Evolutionary conservation across 768 basidiomycete species (phyloP).

Genomic region (Kwoniella mangroviensis): DNA sequence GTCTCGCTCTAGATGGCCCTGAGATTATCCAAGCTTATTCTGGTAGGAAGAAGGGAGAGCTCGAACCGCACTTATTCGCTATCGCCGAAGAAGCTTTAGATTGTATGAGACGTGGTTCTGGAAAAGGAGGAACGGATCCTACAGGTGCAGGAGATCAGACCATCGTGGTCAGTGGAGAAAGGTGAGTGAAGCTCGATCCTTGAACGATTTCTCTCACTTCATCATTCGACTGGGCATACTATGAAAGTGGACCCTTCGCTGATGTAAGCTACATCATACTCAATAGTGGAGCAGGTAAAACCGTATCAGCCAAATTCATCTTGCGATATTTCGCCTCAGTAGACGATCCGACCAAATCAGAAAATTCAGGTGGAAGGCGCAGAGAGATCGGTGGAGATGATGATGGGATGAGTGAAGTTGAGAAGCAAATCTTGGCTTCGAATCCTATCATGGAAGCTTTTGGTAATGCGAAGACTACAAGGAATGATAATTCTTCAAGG

Average conservation of each 20-base stretch:
- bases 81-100: constrained; percentile 99
- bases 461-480: constrained; percentile 98
- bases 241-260: neutral
- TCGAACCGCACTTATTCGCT: constrained; percentile 97
- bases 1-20: constrained; percentile 67
- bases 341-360: constrained; percentile 74
- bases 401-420: constrained; percentile 76
- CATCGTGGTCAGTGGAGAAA: constrained; percentile 97
- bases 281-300: constrained; percentile 94
- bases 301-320: constrained; percentile 98
- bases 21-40: constrained; percentile 98
- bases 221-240: neutral
- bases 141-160: constrained; percentile 86
- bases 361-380: constrained; percentile 77
- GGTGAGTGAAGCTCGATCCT: constrained; percentile 62
- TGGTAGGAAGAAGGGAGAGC: constrained; percentile 85
- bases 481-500: constrained; percentile 98
- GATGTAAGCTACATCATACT: neutral
- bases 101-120: constrained; percentile 76
- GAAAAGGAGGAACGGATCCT: constrained; percentile 59
- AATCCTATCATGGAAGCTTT: constrained; percentile 99
- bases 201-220: neutral
- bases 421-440: constrained; percentile 96
- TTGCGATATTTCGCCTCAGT: constrained; percentile 99
- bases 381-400: constrained; percentile 46